Evolutionary conservation across 805 yeast genomes (phyloP), one percentile per base, ranked within the genome.

Genomic region (Pichia heedii): DNA sequence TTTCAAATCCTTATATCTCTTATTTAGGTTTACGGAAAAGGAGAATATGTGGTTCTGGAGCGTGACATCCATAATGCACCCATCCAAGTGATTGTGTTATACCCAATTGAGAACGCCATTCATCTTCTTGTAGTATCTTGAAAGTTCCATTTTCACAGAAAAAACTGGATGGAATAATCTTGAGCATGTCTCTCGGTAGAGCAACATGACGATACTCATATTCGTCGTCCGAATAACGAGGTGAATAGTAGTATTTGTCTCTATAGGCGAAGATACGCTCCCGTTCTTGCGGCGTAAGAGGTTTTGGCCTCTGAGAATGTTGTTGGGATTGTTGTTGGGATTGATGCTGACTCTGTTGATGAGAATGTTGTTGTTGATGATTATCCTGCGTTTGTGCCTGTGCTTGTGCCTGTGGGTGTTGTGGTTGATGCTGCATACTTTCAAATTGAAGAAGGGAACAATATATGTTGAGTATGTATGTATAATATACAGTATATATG

Each of bases 41-140:
- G 49, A 93, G 68, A 48, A 93, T 93, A 60, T 93, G 98, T 22
- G 99, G 99, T 64, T 93, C 99, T 36, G 99, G 99, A 1, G 97
- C 84, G 62, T 93, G 98, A 35, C 96, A 89, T 57, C 93, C 98
- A 59, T 90, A 93, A 63, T 93, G 98, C 43, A 75, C 93, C 98
- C 98, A 93, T 1, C 98, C 98, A 48, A 93, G 69, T 32, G 95
- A 84, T 63, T 93, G 99, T 7, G 97, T 93, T 56, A 93, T 88
- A 3, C 99, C 99, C 40, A 93, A 68, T 1, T 97, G 97, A 12
- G 56, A 53, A 62, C 99, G 74, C 99, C 99, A 93, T 65, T 93
- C 99, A 53, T 93, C 97, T 62, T 93, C 99, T 39, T 84, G 65
- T 33, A 93, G 68, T 36, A 93, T 86, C 52, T 96, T 79, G 54